A percentile compares a stretch with the other conserved stretches of the same genome.
These are phyloP conservation scores for Tricholoma flavovirens DNA, from an alignment of 768 basidiomycete genomes.

Conservation along the genomic window DNA sequence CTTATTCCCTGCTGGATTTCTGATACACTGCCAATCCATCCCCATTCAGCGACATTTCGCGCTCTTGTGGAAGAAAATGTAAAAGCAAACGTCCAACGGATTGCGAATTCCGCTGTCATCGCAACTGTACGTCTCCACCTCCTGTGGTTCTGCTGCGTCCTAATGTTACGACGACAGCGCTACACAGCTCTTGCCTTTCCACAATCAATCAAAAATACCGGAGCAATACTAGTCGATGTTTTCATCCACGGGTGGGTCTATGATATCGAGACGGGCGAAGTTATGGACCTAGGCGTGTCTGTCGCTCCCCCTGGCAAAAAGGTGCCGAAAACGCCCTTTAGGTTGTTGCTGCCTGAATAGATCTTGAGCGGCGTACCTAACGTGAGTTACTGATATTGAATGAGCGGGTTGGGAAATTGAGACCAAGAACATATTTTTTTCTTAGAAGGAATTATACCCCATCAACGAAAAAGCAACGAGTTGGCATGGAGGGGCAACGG, in stretches of 20 bases:
- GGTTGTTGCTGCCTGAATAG: too few species aligned
- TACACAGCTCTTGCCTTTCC: constrained; percentile 3
- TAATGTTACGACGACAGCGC: constrained; percentile 3
- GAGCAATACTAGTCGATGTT: constrained; percentile 3
- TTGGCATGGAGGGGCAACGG: too few species aligned
- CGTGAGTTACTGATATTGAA: too few species aligned
- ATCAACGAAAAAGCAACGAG: too few species aligned
- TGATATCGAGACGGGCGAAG: constrained; percentile 19
- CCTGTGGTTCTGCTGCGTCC: neutral
- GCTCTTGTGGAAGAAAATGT: constrained; percentile 42
- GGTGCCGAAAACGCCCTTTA: constrained; percentile 15
- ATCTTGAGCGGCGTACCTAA: too few species aligned
- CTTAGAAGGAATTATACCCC: too few species aligned
- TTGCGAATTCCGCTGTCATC: constrained; percentile 15
- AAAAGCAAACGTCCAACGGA: constrained; percentile 20
- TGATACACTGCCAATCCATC: too few species aligned
- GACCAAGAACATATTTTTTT: too few species aligned
- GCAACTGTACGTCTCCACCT: constrained; percentile 13
- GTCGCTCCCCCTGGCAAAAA: constrained; percentile 15
- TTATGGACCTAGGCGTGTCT: constrained; percentile 17
- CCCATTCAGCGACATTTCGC: constrained; percentile 36
- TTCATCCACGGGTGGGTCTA: constrained; percentile 23
- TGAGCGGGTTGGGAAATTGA: too few species aligned
- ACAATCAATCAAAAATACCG: neutral
- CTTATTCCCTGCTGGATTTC: too few species aligned